Evolutionary conservation across 225 moss, liverwort and hornwort genomes (phyloP).

Genomic region (Polytrichum commune): DNA sequence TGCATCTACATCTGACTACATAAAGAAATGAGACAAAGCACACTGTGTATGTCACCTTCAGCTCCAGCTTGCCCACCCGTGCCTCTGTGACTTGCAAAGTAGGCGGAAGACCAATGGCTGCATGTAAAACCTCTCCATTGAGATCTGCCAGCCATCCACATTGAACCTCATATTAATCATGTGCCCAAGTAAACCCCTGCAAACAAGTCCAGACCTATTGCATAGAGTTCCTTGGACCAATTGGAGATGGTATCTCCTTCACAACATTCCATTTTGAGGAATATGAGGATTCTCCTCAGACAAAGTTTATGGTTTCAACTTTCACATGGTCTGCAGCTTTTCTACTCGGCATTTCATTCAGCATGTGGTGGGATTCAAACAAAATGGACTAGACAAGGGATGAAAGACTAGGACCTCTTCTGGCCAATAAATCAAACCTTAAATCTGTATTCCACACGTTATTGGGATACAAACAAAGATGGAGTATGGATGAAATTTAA

Average conservation of each 20-base stretch:
- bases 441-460: too few species aligned
- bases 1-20: background rate
- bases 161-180: background rate
- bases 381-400: too few species aligned
- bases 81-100: constrained; percentile 91
- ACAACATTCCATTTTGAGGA: too few species aligned
- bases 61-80: constrained; percentile 87
- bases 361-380: too few species aligned
- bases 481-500: too few species aligned
- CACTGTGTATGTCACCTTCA: constrained; percentile 50
- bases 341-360: too few species aligned
- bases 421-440: too few species aligned
- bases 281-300: background rate
- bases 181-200: background rate
- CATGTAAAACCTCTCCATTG: constrained; percentile 96
- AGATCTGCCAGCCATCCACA: constrained; percentile 62
- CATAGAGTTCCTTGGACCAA: background rate
- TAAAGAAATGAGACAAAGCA: background rate
- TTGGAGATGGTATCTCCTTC: background rate
- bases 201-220: background rate
- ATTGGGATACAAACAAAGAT: too few species aligned
- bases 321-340: too few species aligned
- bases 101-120: constrained; percentile 88
- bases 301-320: too few species aligned
- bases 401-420: too few species aligned